Conservation (phyloP, 2,329 filamentous ascomycete genomes). For the Trichoderma sp. region DNA sequence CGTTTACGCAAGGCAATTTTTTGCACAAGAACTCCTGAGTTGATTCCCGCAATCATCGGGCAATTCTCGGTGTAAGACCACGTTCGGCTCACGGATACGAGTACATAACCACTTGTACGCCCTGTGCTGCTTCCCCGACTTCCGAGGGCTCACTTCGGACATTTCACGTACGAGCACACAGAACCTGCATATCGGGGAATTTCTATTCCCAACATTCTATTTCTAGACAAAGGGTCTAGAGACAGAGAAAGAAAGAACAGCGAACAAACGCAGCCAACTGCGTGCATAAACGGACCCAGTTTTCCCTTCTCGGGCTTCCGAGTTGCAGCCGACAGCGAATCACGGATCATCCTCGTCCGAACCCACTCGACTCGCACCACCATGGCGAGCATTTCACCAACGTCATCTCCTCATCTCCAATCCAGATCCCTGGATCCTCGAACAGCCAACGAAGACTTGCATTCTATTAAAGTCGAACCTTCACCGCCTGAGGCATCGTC, state of each 20-base stretch:
- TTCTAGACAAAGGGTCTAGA: neutral
- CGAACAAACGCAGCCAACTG: neutral
- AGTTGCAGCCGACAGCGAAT: slow-evolving; percentile 22
- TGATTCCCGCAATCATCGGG: neutral
- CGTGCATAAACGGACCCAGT: slow-evolving; percentile 15
- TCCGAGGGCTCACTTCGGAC: neutral
- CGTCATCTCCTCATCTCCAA: slow-evolving; percentile 16
- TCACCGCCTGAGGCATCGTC: slow-evolving; percentile 2
- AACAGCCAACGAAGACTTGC: neutral
- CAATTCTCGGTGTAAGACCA: slow-evolving; percentile 10
- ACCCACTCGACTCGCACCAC: slow-evolving; percentile 17
- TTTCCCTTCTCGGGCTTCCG: slow-evolving; percentile 29
- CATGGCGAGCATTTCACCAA: slow-evolving; percentile 18
- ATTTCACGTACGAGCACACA: neutral
- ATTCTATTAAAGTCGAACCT: neutral
- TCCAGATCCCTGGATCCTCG: neutral
- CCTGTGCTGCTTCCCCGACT: neutral
- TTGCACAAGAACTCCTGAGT: neutral
- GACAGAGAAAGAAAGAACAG: neutral
- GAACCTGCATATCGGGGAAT: neutral
- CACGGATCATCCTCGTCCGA: neutral
- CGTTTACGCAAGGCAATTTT: neutral
- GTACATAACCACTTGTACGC: neutral
- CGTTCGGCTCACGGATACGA: neutral
- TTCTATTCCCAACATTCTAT: neutral